Conservation (phyloP, 1,284 basidiomycete species). For the Cryptococcus hybrid region DNA sequence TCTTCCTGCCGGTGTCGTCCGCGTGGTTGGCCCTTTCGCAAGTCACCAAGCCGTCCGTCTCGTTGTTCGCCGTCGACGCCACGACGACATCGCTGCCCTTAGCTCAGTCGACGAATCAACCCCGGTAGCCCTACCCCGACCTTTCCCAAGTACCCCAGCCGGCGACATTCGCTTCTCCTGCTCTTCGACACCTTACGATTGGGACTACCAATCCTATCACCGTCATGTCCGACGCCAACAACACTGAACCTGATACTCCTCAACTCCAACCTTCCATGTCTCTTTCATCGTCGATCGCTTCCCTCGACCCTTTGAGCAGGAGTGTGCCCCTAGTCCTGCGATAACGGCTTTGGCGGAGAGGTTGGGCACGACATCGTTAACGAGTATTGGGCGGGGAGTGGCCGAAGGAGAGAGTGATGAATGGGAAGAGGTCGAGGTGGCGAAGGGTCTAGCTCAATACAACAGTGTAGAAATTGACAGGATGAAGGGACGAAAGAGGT, state of each 20-base stretch:
- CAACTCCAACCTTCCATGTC: conserved; percentile 43
- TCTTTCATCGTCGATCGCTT: conserved; percentile 47
- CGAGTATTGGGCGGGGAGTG: conserved; percentile 4
- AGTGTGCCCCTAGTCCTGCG: conserved; percentile 34
- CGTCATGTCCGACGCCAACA: conserved; percentile 1
- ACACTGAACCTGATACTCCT: conserved; percentile 41
- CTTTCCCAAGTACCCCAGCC: neutral
- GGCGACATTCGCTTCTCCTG: conserved; percentile 6
- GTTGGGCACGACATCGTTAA: conserved; percentile 5
- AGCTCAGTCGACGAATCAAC: conserved; percentile 11
- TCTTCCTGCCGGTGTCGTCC: conserved; percentile 84
- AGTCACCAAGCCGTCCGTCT: conserved; percentile 91
- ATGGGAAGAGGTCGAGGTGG: conserved; percentile 84
- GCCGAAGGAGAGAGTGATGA: conserved; percentile 50
- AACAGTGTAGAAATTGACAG: conserved; percentile 87
- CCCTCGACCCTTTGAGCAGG: conserved; percentile 45
- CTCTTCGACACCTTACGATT: conserved; percentile 6
- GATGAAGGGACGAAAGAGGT: conserved; percentile 90
- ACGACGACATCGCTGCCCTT: neutral
- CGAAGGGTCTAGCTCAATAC: conserved; percentile 91
- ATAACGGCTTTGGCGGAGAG: conserved; percentile 28
- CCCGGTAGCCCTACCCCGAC: conserved; percentile 11
- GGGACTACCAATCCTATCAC: neutral
- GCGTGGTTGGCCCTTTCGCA: conserved; percentile 85
- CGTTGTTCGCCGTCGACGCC: conserved; percentile 57